These are phyloP conservation scores for Phoma sp. DNA, from an alignment of 2,329 filamentous ascomycete species.

Conservation along the genomic window DNA sequence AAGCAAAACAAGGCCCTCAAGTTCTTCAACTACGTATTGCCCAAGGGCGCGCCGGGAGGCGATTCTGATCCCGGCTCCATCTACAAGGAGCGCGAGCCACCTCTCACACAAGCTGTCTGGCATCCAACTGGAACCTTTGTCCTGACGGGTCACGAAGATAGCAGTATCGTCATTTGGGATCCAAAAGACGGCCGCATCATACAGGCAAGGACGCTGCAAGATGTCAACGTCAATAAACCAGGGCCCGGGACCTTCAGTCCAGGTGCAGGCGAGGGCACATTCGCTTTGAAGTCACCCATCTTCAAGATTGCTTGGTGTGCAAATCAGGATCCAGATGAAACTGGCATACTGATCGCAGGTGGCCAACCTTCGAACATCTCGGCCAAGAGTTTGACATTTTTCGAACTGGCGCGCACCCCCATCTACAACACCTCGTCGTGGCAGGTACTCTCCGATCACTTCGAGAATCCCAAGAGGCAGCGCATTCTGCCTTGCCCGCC, in stretches of 20 bases:
- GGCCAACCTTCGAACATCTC: conserved; percentile 73
- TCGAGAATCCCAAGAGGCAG: conserved; percentile 76
- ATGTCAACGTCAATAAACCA: conserved; percentile 76
- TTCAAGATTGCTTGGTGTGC: conserved; percentile 89
- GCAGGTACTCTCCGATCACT: conserved; percentile 80
- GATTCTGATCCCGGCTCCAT: conserved; percentile 69
- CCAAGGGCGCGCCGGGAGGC: conserved; percentile 81
- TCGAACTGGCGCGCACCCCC: conserved; percentile 88
- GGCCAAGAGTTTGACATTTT: conserved; percentile 81
- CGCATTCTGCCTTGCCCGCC: conserved; percentile 77
- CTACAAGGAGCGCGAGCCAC: conserved; percentile 72
- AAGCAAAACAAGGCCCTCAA: conserved; percentile 83
- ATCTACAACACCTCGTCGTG: conserved; percentile 91
- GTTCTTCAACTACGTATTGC: conserved; percentile 84
- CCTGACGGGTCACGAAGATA: conserved; percentile 86
- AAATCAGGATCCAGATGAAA: conserved; percentile 92
- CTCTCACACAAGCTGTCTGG: conserved; percentile 85
- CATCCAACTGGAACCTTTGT: conserved; percentile 94
- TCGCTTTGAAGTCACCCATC: conserved; percentile 75
- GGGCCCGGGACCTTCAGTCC: conserved; percentile 54
- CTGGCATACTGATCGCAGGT: conserved; percentile 84
- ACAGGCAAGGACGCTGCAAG: conserved; percentile 80
- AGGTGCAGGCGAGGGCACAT: conserved; percentile 56
- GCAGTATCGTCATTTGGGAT: conserved; percentile 94
- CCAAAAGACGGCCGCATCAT: conserved; percentile 84